phyloP scores from a whole-genome alignment of 2,329 filamentous ascomycete genomes.

The Neurospora sp. region DNA sequence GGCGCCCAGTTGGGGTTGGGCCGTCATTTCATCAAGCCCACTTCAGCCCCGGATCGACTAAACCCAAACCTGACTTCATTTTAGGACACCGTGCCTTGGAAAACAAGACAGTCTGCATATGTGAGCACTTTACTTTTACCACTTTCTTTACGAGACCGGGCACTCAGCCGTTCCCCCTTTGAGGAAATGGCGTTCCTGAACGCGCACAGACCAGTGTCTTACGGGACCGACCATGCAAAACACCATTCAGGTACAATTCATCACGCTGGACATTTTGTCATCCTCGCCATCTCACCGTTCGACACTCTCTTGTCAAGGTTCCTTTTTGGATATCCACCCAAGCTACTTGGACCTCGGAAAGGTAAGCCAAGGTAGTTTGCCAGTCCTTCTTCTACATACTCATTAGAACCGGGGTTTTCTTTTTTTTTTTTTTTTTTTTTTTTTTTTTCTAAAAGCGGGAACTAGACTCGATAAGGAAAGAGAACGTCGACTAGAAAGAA shows the following conservation, averaged over 20 bases:
- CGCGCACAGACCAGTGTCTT: not conserved
- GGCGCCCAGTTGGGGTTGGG: not conserved
- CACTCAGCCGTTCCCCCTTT: not conserved
- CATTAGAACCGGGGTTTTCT: no score
- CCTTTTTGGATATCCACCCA: not conserved
- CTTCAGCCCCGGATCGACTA: not conserved
- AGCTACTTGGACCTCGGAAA: not conserved
- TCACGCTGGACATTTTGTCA: not conserved
- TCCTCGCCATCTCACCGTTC: not conserved
- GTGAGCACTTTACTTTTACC: no score
- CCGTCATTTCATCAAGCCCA: not conserved
- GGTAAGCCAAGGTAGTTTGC: not conserved
- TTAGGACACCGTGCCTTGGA: not conserved
- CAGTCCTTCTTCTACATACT: no score
- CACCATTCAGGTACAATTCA: not conserved
- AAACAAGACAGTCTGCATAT: not conserved
- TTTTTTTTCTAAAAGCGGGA: no score
- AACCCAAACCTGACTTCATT: not conserved
- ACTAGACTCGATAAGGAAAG: no score
- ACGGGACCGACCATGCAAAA: not conserved
- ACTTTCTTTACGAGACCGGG: not conserved
- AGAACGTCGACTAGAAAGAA: no score
- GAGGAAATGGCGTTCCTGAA: not conserved
- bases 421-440: no score
- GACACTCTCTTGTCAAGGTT: not conserved